Percentiles rank a stretch among this genome's conserved stretches.
Evolutionary conservation across 1,139 yeast species (phyloP).

Genomic region (Casaregolazyma suthepensis): DNA sequence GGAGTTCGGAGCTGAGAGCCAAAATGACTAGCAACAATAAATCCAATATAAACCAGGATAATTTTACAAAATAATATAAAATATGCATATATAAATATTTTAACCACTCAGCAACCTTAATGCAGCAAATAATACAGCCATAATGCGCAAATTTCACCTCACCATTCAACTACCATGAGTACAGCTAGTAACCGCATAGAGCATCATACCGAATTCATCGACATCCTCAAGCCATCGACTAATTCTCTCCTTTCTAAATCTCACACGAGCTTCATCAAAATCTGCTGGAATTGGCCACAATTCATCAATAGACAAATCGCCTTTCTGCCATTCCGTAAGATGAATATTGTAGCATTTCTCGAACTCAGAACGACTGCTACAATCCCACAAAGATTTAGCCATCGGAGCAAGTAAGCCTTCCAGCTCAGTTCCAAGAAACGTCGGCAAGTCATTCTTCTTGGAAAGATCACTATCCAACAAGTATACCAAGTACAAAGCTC

Average conservation of each 20-base stretch:
- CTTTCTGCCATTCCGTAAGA: conserved; percentile 8
- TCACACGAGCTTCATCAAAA: neutral
- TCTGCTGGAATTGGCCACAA: conserved; percentile 10
- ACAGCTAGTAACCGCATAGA: conserved; percentile 10
- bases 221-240: conserved; percentile 12
- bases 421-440: conserved; percentile 2
- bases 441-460: conserved; percentile 6
- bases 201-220: conserved; percentile 14
- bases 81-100: neutral
- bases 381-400: conserved; percentile 7
- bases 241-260: conserved; percentile 3
- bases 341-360: conserved; percentile 7
- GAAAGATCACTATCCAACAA: conserved; percentile 9
- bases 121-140: neutral
- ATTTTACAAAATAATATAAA: no score
- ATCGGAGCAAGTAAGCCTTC: conserved; percentile 9
- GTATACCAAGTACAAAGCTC: conserved; percentile 10
- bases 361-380: conserved; percentile 8
- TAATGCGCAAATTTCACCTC: neutral
- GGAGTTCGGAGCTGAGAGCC: conserved; percentile 2
- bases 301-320: conserved; percentile 10
- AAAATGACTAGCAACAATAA: neutral
- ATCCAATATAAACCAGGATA: neutral
- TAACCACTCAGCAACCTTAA: neutral
- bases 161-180: conserved; percentile 16